Percentiles rank a stretch among this genome's conserved stretches.
Evolutionary conservation across 1,284 basidiomycete species (phyloP).

Genomic region (Entoloma clypeatum): DNA sequence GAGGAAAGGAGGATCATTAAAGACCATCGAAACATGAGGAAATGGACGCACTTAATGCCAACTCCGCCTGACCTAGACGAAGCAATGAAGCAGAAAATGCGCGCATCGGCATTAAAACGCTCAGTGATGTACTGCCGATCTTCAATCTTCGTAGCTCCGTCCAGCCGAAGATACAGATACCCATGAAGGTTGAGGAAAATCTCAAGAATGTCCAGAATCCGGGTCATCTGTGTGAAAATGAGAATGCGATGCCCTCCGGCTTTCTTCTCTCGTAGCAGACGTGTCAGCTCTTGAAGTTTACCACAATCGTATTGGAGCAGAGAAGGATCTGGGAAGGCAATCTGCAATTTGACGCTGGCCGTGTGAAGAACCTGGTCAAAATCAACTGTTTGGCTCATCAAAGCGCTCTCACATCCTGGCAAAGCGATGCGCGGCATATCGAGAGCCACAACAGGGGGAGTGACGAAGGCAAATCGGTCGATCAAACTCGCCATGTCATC

Average conservation of each 20-base stretch:
- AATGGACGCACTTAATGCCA: slow-evolving; percentile 84
- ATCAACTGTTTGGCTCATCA: slow-evolving; percentile 34
- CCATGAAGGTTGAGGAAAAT: slow-evolving; percentile 92
- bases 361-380: slow-evolving; percentile 73
- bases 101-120: slow-evolving; percentile 91
- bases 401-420: slow-evolving; percentile 35
- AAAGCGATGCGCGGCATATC: slow-evolving; percentile 70
- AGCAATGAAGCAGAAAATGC: slow-evolving; percentile 92
- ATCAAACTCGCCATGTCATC: slow-evolving; percentile 54
- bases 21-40: not conserved
- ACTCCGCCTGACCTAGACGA: slow-evolving; percentile 93
- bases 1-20: slow-evolving; percentile 6
- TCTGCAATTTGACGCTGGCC: slow-evolving; percentile 80
- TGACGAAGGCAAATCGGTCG: slow-evolving; percentile 80
- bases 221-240: slow-evolving; percentile 98
- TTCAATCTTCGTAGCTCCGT: slow-evolving; percentile 95
- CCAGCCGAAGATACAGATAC: slow-evolving; percentile 88
- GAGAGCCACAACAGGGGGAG: slow-evolving; percentile 74
- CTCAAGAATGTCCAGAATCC: slow-evolving; percentile 91
- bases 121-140: slow-evolving; percentile 95
- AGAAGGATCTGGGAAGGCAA: slow-evolving; percentile 90
- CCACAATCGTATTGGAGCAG: slow-evolving; percentile 96
- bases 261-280: slow-evolving; percentile 80
- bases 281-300: slow-evolving; percentile 84
- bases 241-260: slow-evolving; percentile 85